These are phyloP conservation scores for Corymbia maculata DNA, from an alignment of 345 rosid genomes.

Conservation along the genomic window DNA sequence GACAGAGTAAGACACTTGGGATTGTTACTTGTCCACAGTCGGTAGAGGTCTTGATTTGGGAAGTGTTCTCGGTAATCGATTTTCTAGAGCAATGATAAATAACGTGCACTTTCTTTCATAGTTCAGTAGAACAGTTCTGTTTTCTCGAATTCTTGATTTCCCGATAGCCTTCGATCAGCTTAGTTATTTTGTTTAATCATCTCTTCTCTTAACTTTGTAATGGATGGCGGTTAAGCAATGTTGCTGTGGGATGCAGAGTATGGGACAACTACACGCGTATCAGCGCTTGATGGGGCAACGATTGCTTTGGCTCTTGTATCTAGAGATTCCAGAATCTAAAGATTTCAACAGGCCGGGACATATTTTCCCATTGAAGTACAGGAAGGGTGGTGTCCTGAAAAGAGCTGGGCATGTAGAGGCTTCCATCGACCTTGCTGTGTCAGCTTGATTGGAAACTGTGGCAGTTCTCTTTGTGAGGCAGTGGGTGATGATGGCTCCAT, in stretches of 20 bases:
- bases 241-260: constrained; percentile 57
- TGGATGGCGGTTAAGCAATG: too few relatives aligned
- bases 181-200: not conserved
- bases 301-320: not conserved
- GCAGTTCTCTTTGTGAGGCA: too few relatives aligned
- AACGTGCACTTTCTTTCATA: not conserved
- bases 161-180: not conserved
- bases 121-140: rapidly evolving
- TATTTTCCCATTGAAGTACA: not conserved
- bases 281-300: constrained; percentile 27
- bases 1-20: not conserved
- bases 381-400: not conserved
- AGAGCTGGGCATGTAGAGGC: not conserved
- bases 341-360: not conserved
- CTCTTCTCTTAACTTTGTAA: rapidly evolving
- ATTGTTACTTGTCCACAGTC: not conserved
- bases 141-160: not conserved
- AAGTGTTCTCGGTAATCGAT: too few relatives aligned
- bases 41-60: too few relatives aligned
- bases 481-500: too few relatives aligned
- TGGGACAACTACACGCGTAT: constrained; percentile 74
- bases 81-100: not conserved
- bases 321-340: not conserved
- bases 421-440: not conserved
- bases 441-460: too few relatives aligned